Percentiles rank a stretch among this genome's conserved stretches.
phyloP scores from a whole-genome alignment of 768 basidiomycete species.

The Trametes elegans region DNA sequence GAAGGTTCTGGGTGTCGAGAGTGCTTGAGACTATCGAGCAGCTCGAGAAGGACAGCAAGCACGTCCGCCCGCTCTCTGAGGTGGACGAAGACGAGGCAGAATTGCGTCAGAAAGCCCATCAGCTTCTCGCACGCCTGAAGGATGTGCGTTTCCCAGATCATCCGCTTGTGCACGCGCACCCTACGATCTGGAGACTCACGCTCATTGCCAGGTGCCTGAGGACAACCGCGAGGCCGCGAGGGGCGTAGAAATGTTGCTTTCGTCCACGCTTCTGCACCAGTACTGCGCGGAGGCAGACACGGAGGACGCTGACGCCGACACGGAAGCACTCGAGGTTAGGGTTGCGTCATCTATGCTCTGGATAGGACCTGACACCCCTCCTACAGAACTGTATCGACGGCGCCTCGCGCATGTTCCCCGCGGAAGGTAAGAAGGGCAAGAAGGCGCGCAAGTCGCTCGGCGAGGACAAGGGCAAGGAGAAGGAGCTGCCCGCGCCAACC shows the following conservation, averaged over 20 bases:
- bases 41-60: conserved; percentile 69
- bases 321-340: conserved; percentile 61
- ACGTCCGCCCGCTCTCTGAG: conserved; percentile 51
- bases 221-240: conserved; percentile 53
- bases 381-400: conserved; percentile 60
- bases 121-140: conserved; percentile 40
- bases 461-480: conserved; percentile 29
- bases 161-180: background rate
- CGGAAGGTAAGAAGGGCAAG: conserved; percentile 32
- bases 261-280: conserved; percentile 67
- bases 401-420: conserved; percentile 51
- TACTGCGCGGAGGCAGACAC: conserved; percentile 67
- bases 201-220: conserved; percentile 38
- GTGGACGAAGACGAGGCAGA: conserved; percentile 53
- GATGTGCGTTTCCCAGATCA: conserved; percentile 35
- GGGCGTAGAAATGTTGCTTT: conserved; percentile 70
- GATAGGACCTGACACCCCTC: background rate
- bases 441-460: conserved; percentile 39
- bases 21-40: conserved; percentile 52
- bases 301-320: conserved; percentile 47
- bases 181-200: background rate
- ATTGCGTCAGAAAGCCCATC: conserved; percentile 45
- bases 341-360: conserved; percentile 5
- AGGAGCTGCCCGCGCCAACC: conserved; percentile 57
- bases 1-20: conserved; percentile 77